These are phyloP conservation scores for Acmispon strigosus DNA, from an alignment of 306 rosid species.

Conservation along the genomic window DNA sequence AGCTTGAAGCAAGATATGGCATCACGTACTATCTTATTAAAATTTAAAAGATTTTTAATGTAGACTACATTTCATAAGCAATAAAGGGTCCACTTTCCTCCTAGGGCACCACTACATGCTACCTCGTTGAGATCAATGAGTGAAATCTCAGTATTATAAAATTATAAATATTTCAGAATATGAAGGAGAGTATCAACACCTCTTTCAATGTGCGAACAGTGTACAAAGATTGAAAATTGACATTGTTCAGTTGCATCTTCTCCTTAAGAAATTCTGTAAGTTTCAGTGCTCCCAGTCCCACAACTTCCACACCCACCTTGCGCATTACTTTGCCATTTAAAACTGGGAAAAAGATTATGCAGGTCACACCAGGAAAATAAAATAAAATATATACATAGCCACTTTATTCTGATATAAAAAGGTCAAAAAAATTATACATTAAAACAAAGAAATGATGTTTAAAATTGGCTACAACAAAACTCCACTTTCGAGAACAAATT, in stretches of 20 bases:
- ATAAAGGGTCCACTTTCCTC: not conserved
- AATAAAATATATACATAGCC: not conserved
- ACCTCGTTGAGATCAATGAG: not conserved
- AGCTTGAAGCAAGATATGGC: too few relatives aligned
- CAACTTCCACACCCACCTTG: conserved; percentile 82
- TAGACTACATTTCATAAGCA: not conserved
- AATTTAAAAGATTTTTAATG: not conserved
- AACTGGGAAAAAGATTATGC: conserved; percentile 38
- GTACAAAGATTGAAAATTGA: conserved; percentile 64
- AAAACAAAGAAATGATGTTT: not conserved
- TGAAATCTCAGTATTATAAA: not conserved
- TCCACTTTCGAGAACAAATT: not conserved
- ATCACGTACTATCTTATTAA: too few relatives aligned
- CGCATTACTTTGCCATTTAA: conserved; percentile 82
- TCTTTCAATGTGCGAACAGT: conserved; percentile 87
- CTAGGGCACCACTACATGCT: not conserved
- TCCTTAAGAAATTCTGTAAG: conserved; percentile 82
- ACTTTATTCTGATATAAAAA: not conserved
- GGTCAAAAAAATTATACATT: not conserved
- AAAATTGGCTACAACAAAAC: not conserved
- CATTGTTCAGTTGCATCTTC: conserved; percentile 66
- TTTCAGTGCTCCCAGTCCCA: conserved; percentile 86
- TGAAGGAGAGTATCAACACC: conserved; percentile 38
- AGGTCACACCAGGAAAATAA: not conserved
- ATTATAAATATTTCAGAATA: not conserved